Evolutionary conservation across 805 yeast genomes (phyloP).

Genomic region (Kodamaea kaohsiungensis): DNA sequence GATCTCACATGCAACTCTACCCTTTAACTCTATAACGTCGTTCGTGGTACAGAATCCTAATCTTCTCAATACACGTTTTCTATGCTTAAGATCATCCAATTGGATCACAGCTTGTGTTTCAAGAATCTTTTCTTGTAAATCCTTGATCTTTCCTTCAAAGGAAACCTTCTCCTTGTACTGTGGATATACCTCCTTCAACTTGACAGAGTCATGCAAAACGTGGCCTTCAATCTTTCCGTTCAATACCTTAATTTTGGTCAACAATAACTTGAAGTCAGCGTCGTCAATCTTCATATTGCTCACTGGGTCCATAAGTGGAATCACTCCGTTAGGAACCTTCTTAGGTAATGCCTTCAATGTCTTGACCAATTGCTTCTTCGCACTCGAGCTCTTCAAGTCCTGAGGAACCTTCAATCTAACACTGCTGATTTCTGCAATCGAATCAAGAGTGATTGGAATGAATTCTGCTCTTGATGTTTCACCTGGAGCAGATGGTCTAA

Average conservation of each 20-base stretch:
- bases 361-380: constrained; percentile 63
- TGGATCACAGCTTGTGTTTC: constrained; percentile 93
- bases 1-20: constrained; percentile 96
- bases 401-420: constrained; percentile 82
- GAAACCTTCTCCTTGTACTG: constrained; percentile 66
- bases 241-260: constrained; percentile 79
- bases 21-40: constrained; percentile 93
- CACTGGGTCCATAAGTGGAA: constrained; percentile 89
- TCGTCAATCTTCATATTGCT: constrained; percentile 91
- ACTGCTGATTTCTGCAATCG: constrained; percentile 74
- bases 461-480: constrained; percentile 74
- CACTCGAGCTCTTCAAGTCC: constrained; percentile 55
- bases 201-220: constrained; percentile 63
- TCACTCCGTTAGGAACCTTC: constrained; percentile 78
- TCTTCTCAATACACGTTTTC: constrained; percentile 90
- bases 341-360: constrained; percentile 78
- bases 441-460: constrained; percentile 80
- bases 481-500: constrained; percentile 75
- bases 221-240: constrained; percentile 72
- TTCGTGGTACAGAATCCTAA: constrained; percentile 83
- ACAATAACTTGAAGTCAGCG: constrained; percentile 66
- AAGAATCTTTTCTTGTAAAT: constrained; percentile 60
- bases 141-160: constrained; percentile 58
- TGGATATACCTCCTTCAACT: constrained; percentile 62
- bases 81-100: constrained; percentile 87